Percentiles rank a stretch among this genome's conserved stretches.
Evolutionary conservation across 306 rosid species (phyloP).

Genomic region (Cicer cuneatum): DNA sequence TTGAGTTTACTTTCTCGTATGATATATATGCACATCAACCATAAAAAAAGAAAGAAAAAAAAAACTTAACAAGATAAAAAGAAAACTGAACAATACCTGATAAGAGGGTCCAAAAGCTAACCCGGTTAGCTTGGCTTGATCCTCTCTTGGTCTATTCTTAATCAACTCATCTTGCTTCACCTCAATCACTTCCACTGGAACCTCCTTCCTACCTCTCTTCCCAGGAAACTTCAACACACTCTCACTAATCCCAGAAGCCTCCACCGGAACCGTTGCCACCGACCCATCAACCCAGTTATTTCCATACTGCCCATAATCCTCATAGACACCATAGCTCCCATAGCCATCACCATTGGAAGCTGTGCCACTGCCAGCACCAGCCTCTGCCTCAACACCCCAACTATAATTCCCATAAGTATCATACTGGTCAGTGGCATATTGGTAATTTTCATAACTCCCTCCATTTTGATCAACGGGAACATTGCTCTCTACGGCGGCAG

Average conservation of each 20-base stretch:
- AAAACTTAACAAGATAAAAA: not conserved
- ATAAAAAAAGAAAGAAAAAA: slow-evolving; percentile 8
- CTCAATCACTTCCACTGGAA: slow-evolving; percentile 78
- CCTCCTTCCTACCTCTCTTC: slow-evolving; percentile 77
- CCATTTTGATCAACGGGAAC: slow-evolving; percentile 44
- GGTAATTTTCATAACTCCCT: slow-evolving; percentile 47
- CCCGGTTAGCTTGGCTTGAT: slow-evolving; percentile 81
- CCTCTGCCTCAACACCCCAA: slow-evolving; percentile 54
- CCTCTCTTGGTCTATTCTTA: slow-evolving; percentile 92
- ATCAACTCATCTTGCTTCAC: slow-evolving; percentile 95
- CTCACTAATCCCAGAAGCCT: slow-evolving; percentile 41
- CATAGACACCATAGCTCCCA: slow-evolving; percentile 51
- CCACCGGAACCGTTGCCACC: slow-evolving; percentile 37
- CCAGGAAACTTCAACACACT: slow-evolving; percentile 51
- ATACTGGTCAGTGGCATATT: slow-evolving; percentile 54
- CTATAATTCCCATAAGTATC: slow-evolving; percentile 53
- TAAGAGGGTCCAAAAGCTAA: slow-evolving; percentile 93
- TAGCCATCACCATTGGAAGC: slow-evolving; percentile 42
- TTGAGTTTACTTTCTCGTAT: not conserved
- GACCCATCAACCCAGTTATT: slow-evolving; percentile 57
- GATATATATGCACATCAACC: slow-evolving; percentile 1
- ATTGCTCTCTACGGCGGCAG: not conserved
- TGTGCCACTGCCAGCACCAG: slow-evolving; percentile 46
- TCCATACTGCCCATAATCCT: slow-evolving; percentile 53
- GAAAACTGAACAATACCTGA: slow-evolving; percentile 59